Evolutionary conservation across 2,329 filamentous ascomycete species (phyloP).

Genomic region (Xylaria sp.): DNA sequence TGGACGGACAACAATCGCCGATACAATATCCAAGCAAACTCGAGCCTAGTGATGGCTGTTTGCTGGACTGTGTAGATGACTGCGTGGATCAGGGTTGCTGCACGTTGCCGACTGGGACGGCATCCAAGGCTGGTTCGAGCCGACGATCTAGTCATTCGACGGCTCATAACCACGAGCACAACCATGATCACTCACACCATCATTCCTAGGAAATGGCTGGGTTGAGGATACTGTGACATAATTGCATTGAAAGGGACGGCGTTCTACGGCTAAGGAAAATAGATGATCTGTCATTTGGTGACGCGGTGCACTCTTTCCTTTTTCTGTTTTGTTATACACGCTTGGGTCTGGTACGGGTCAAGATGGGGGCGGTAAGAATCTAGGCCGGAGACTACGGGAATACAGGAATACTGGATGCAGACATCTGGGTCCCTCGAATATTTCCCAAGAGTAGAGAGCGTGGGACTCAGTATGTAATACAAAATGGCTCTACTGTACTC

Average conservation of each 20-base stretch:
- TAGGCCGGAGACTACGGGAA: constrained; percentile 9
- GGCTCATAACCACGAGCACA: constrained; percentile 49
- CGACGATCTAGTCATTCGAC: constrained; percentile 50
- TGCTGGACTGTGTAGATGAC: constrained; percentile 64
- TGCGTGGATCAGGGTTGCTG: constrained; percentile 61
- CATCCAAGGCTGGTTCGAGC: constrained; percentile 48
- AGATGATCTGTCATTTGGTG: constrained; percentile 19
- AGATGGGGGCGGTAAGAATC: neutral
- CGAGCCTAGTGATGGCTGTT: constrained; percentile 52
- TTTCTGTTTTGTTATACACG: neutral
- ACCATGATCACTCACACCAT: constrained; percentile 32
- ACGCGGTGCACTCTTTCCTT: constrained; percentile 2
- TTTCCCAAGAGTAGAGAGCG: neutral
- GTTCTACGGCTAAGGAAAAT: constrained; percentile 24
- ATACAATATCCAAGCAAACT: constrained; percentile 20
- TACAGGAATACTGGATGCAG: constrained; percentile 12
- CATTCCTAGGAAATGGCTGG: constrained; percentile 28
- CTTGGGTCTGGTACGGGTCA: constrained; percentile 10
- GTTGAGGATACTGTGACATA: constrained; percentile 21
- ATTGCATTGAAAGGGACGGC: constrained; percentile 27
- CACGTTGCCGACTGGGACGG: constrained; percentile 41
- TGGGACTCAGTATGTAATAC: constrained; percentile 20
- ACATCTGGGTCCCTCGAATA: constrained; percentile 3
- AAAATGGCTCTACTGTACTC: constrained; percentile 11
- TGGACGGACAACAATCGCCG: constrained; percentile 44